Base-by-base conservation (phyloP, 192 early-diverging fungal species). In the Entomortierella beljakovae region DNA sequence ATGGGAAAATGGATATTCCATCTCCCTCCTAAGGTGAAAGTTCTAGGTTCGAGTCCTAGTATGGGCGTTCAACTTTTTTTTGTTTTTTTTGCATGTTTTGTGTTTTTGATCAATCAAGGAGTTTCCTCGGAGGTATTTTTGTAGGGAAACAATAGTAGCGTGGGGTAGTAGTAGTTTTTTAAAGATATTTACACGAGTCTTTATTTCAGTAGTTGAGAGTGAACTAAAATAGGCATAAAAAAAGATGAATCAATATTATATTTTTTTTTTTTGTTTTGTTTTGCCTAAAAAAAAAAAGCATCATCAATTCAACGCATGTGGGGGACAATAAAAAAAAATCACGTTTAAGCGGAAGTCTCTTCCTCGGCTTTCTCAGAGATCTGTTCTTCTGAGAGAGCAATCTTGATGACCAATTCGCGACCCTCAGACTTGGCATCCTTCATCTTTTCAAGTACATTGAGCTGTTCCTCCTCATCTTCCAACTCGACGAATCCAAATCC, bases 401-500 rank as follows among this genome's bases (percentile, higher is more conserved):
- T 60, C 61, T 88, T 89, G 54, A 94, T 82, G 64, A 86, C 84
- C 52, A 96, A 64, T 9, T 83, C 80, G 67, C 93, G 86, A 20
- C 89, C 93, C 57, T 95, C 92, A 20, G 90, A 83, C 46, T 76
- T 56, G 31, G 88, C 84, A 60, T 82, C 83, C 64, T 84, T 87
- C 49, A 92, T 74, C 53, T 89, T 86, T 28, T 88, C 85, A 60
- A 96, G 63, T 7, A 90, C 91, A 59, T 87, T 91, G 63, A 83
- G 69, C 84, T 97, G 96, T 67, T 96, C 94, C 15, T 72, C 91
- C 60, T 94, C 87, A 71, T 85, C 82, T 25, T 82, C 86, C 57
- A 96, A 86, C 70, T 95, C 94, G 26, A 97, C 93, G 83, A 99
- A 99, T 23, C 96, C 98, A 83, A 93, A 99, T 59, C 97, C 97